A percentile compares a stretch with the other conserved stretches of the same genome.
Evolutionary conservation across 441 rosid species (phyloP).

Genomic region (Biscutella laevigata): DNA sequence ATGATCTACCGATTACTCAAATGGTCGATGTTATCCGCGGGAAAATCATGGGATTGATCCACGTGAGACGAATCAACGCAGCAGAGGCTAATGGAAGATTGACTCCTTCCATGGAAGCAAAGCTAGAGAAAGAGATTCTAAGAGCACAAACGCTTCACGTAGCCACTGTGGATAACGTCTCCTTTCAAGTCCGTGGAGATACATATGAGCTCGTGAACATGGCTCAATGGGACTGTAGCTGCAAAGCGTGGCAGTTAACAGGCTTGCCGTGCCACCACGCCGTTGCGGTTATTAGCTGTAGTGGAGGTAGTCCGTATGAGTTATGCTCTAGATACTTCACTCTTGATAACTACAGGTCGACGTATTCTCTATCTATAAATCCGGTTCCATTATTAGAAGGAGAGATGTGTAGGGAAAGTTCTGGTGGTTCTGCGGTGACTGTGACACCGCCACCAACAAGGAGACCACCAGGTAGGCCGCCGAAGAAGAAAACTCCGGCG

Average conservation of each 20-base stretch:
- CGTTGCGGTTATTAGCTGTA: conserved; percentile 49
- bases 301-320: conserved; percentile 54
- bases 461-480: conserved; percentile 81
- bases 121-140: conserved; percentile 53
- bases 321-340: conserved; percentile 68
- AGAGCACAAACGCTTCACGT: conserved; percentile 50
- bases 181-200: conserved; percentile 78
- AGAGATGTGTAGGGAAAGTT: conserved; percentile 36
- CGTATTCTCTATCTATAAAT: conserved; percentile 57
- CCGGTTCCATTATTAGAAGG: conserved; percentile 50
- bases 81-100: conserved; percentile 52
- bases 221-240: conserved; percentile 70
- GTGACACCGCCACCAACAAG: conserved; percentile 86
- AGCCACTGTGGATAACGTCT: conserved; percentile 43
- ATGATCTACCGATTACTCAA: conserved; percentile 80
- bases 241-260: conserved; percentile 73
- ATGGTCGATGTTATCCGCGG: conserved; percentile 73
- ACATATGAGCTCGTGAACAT: conserved; percentile 61
- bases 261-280: conserved; percentile 86
- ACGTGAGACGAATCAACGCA: conserved; percentile 38
- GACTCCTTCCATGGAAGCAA: conserved; percentile 69
- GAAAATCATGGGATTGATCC: conserved; percentile 61
- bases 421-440: conserved; percentile 44
- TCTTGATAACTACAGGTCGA: conserved; percentile 53
- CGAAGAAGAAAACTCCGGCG: conserved; percentile 50